Conservation (phyloP, 1,284 basidiomycete genomes). For the Xanthoconium separans region DNA sequence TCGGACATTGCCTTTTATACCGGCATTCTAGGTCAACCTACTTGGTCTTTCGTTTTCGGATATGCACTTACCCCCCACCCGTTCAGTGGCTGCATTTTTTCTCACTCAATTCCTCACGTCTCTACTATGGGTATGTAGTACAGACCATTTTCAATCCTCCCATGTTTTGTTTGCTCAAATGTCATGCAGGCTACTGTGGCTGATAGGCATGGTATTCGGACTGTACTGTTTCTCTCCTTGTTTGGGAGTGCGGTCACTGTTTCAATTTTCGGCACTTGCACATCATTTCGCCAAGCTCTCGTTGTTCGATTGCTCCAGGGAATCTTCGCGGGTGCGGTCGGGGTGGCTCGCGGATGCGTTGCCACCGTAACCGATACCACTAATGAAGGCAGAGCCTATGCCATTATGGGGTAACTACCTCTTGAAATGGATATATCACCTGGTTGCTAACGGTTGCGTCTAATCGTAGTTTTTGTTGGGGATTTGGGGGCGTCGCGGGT, state of each 20-base stretch:
- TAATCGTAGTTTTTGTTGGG: slow-evolving; percentile 82
- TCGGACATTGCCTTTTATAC: slow-evolving; percentile 84
- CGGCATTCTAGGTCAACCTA: slow-evolving; percentile 67
- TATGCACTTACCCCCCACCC: slow-evolving; percentile 9
- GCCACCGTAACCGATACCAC: slow-evolving; percentile 85
- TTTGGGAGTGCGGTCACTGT: slow-evolving; percentile 81
- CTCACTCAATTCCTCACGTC: slow-evolving; percentile 91
- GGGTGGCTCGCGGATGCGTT: slow-evolving; percentile 88
- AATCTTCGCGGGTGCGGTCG: slow-evolving; percentile 92
- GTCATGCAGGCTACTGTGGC: slow-evolving; percentile 81
- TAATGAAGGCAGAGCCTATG: slow-evolving; percentile 93
- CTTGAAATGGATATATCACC: not conserved
- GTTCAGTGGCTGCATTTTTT: slow-evolving; percentile 74
- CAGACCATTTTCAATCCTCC: not conserved
- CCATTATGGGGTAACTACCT: slow-evolving; percentile 73
- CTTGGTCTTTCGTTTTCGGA: slow-evolving; percentile 10
- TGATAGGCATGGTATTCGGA: slow-evolving; percentile 84
- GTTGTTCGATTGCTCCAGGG: slow-evolving; percentile 91
- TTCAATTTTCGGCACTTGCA: slow-evolving; percentile 84
- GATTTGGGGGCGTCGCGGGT: slow-evolving; percentile 89
- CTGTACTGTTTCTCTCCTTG: slow-evolving; percentile 84
- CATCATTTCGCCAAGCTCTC: slow-evolving; percentile 80
- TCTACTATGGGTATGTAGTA: slow-evolving; percentile 75
- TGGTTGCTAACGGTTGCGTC: slow-evolving; percentile 1
- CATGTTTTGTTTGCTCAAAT: slow-evolving; percentile 4